A percentile compares a stretch with the other conserved stretches of the same genome.
phyloP scores from a whole-genome alignment of 2,329 filamentous ascomycete species.

The Penicillium sp. region DNA sequence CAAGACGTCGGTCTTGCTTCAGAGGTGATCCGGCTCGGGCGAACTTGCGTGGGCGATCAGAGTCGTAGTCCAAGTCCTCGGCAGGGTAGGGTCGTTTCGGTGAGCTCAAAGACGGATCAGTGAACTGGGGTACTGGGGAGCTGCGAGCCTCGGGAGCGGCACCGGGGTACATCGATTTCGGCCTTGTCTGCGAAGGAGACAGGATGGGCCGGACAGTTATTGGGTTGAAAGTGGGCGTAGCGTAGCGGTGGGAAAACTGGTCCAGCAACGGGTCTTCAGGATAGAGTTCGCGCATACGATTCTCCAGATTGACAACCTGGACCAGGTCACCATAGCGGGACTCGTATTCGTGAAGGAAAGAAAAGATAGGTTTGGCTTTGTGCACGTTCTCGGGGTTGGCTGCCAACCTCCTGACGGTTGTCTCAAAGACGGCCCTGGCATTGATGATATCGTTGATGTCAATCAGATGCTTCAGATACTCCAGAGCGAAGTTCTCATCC shows the following conservation, averaged over 20 bases:
- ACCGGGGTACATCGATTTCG: constrained; percentile 46
- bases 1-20: constrained; percentile 80
- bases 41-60: constrained; percentile 75
- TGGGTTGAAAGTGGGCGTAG: constrained; percentile 70
- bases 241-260: constrained; percentile 72
- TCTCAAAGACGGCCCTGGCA: constrained; percentile 93
- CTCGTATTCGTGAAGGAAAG: constrained; percentile 93
- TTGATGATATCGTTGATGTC: constrained; percentile 91
- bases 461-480: constrained; percentile 93
- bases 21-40: constrained; percentile 85
- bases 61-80: constrained; percentile 67
- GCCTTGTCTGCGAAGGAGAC: constrained; percentile 73
- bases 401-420: constrained; percentile 75
- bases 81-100: constrained; percentile 55
- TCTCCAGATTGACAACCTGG: constrained; percentile 85
- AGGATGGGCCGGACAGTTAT: constrained; percentile 75
- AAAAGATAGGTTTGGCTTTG: constrained; percentile 79
- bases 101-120: constrained; percentile 39
- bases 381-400: constrained; percentile 67
- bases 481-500: constrained; percentile 86
- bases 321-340: constrained; percentile 87
- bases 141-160: constrained; percentile 26
- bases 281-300: constrained; percentile 88
- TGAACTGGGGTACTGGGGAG: constrained; percentile 32
- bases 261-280: constrained; percentile 74